These are phyloP conservation scores for Ceratocystis lukuohia DNA, from an alignment of 2,329 filamentous ascomycete genomes.

Conservation along the genomic window DNA sequence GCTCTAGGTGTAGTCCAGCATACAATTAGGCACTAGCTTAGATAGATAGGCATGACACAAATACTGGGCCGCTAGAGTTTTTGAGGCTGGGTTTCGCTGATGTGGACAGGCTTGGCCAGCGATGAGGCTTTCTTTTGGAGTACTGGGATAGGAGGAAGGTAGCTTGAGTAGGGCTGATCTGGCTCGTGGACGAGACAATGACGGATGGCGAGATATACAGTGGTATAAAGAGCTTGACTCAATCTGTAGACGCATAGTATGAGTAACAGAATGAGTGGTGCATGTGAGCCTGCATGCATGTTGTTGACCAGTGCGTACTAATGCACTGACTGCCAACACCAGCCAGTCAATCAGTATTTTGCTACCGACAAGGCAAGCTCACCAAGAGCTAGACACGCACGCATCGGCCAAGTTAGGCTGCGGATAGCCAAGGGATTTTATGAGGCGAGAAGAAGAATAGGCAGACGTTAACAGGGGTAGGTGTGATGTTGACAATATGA, in stretches of 20 bases:
- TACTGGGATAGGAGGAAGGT: not conserved
- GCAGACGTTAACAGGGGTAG: no score
- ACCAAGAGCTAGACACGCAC: no score
- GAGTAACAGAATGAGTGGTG: not conserved
- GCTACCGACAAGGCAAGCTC: no score
- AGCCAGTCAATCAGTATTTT: no score
- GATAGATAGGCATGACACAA: not conserved
- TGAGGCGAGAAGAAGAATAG: no score
- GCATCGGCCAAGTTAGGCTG: no score
- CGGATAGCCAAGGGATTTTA: no score
- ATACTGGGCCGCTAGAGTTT: not conserved
- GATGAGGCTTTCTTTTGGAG: not conserved
- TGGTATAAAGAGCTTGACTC: no score
- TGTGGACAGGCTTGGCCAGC: not conserved
- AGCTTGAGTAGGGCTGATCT: not conserved
- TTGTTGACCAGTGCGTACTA: no score
- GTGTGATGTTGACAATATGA: no score
- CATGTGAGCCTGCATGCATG: not conserved
- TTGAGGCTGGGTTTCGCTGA: no score
- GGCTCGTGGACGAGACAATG: not conserved
- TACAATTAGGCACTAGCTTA: not conserved
- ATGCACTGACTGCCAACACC: no score
- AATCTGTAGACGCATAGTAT: not conserved
- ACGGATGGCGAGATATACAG: not conserved
- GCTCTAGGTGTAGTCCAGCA: not conserved